phyloP scores from a whole-genome alignment of 257 asterid genomes.

The Craterostigma plantagineum region DNA sequence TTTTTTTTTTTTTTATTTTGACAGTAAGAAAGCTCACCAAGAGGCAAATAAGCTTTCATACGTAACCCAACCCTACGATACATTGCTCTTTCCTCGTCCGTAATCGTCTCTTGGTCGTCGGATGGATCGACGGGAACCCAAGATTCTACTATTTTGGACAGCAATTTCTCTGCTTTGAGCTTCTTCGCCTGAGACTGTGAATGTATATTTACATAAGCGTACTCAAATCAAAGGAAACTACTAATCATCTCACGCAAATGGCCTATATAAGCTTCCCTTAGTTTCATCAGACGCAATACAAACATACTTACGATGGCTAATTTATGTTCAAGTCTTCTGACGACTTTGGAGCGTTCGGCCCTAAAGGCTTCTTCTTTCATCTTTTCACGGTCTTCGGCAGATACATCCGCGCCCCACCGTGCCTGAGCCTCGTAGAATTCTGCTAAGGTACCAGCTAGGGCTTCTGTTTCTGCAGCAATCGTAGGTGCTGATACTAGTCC shows the following conservation, averaged over 20 bases:
- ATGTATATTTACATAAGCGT: constrained; percentile 9
- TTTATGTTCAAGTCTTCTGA: constrained; percentile 79
- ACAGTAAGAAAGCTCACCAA: constrained; percentile 40
- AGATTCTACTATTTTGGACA: constrained; percentile 68
- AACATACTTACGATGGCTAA: constrained; percentile 51
- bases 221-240: background rate
- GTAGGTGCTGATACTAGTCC: constrained; percentile 20
- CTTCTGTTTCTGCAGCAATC: constrained; percentile 30
- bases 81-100: constrained; percentile 92
- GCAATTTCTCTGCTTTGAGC: constrained; percentile 75
- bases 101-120: constrained; percentile 89
- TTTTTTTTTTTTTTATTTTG: background rate
- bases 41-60: constrained; percentile 89
- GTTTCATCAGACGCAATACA: too few relatives aligned
- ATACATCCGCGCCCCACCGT: constrained; percentile 63
- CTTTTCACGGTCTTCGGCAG: constrained; percentile 58
- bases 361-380: constrained; percentile 65
- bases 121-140: constrained; percentile 86
- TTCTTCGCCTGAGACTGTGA: constrained; percentile 82
- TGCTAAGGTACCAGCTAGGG: constrained; percentile 73
- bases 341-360: constrained; percentile 46
- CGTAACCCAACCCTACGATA: constrained; percentile 75
- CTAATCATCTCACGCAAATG: too few relatives aligned
- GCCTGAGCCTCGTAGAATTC: constrained; percentile 93
- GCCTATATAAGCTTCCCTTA: too few relatives aligned